These are phyloP conservation scores for Dissophora ornata DNA, from an alignment of 192 early-diverging fungal genomes.

Conservation along the genomic window DNA sequence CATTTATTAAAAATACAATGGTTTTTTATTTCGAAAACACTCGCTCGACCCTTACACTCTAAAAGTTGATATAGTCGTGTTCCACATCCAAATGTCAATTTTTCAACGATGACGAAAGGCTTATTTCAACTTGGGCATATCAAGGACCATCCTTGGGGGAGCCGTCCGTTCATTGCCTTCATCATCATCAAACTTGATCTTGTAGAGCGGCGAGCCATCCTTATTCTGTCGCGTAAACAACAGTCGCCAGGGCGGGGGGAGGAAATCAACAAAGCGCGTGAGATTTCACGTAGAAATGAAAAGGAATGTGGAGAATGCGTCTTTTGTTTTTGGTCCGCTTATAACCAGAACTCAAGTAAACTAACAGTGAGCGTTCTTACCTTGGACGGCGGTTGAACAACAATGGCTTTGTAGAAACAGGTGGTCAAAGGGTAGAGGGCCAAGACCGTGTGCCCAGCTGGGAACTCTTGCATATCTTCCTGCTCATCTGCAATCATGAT, in stretches of 20 bases:
- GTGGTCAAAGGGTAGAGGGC: slow-evolving; percentile 68
- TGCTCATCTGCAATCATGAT: slow-evolving; percentile 58
- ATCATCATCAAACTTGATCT: slow-evolving; percentile 54
- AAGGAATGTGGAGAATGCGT: too few species aligned
- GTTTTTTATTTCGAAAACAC: too few species aligned
- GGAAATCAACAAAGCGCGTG: not conserved
- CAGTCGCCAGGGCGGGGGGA: not conserved
- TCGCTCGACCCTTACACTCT: too few species aligned
- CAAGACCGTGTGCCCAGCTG: slow-evolving; percentile 56
- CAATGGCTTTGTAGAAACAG: slow-evolving; percentile 67
- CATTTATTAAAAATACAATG: too few species aligned
- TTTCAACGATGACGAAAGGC: too few species aligned
- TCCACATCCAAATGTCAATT: too few species aligned
- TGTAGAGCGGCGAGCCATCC: slow-evolving; percentile 30
- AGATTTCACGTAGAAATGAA: not conserved
- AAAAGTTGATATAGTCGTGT: too few species aligned
- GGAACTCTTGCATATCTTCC: slow-evolving; percentile 56
- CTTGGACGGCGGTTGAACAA: slow-evolving; percentile 62
- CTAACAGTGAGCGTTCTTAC: slow-evolving; percentile 20
- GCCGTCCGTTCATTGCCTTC: slow-evolving; percentile 50
- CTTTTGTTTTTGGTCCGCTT: too few species aligned
- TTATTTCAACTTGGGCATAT: slow-evolving; percentile 51
- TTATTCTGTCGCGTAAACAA: slow-evolving; percentile 17
- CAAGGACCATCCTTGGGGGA: slow-evolving; percentile 46
- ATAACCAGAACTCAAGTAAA: too few species aligned